Base-by-base conservation (phyloP, 139 green algal genomes). In the Asterochloris erici region DNA sequence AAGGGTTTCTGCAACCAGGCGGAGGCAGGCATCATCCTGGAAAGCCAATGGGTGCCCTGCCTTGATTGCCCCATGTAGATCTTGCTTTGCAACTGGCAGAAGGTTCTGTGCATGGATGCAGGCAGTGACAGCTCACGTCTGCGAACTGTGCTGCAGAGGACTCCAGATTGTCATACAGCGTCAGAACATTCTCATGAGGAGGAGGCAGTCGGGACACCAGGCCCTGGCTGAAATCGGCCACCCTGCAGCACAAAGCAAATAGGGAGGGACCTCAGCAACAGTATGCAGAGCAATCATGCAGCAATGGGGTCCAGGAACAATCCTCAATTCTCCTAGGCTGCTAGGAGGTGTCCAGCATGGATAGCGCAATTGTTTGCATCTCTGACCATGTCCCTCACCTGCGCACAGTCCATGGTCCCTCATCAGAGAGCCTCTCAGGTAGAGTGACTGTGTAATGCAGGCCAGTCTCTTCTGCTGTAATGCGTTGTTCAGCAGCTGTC, bases 111-210 rank as follows among this genome's bases (percentile, higher is more conserved):
- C 12, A n/a, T 26, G n/a, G 77, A 38, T 12, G 38, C 19, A 27
- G 24, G 13, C 9, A 47, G 27, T n/a, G 14, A 63, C 21, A 16
- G 26, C 84, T 82, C 75, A 97, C 92, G 73, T 97, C 88, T 15
- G 92, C 85, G 73, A 91, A 95, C 16, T 87, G 88, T 0, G 84
- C 78, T 0, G 96, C 82, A 73, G 78, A 88, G 66, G 80, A 89
- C 87, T 98, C 96, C 75, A 96, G 89, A 77, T 93, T 93, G 89
- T 99, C 96, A 77, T 98, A 93, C 24, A 98, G 88, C 12, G 96
- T 99, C 81, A 84, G 87, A 26, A 98, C 90, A 84, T 95, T 83
- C 68, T 95, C 87, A 80, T 94, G 88, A 14, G 94, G 93, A 0
- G 90, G 77, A 0, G 86, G 71, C 75, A 97, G 98, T 24, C 82